phyloP scores from a whole-genome alignment of 495 filamentous ascomycete genomes.

The Haplographium delicatum region DNA sequence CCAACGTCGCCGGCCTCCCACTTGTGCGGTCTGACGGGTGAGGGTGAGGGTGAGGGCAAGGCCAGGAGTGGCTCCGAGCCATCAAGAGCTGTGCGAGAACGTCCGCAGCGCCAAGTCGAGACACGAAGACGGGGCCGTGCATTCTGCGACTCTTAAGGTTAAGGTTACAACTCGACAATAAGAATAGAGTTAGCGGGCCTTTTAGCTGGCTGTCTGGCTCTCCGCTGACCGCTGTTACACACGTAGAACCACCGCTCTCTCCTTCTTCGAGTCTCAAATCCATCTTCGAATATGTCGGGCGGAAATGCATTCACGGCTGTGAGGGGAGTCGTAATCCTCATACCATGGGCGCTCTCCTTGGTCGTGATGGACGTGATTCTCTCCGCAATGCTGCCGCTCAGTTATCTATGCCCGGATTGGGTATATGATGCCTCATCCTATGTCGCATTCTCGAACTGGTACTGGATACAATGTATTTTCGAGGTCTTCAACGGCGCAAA shows the following conservation, averaged over 20 bases:
- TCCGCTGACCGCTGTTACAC: conserved; percentile 6
- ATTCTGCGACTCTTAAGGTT: not conserved
- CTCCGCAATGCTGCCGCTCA: conserved; percentile 45
- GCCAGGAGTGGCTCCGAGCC: too few relatives aligned
- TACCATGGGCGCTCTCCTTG: conserved; percentile 46
- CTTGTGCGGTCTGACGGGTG: too few relatives aligned
- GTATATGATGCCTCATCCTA: conserved; percentile 44
- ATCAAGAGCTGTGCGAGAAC: too few relatives aligned
- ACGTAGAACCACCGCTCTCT: not conserved
- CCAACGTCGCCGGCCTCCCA: too few relatives aligned
- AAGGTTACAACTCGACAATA: too few relatives aligned
- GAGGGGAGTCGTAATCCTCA: conserved; percentile 37
- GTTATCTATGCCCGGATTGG: conserved; percentile 38
- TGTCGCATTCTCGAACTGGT: conserved; percentile 46
- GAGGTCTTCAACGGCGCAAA: conserved; percentile 39
- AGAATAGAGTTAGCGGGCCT: too few relatives aligned
- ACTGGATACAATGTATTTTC: conserved; percentile 48
- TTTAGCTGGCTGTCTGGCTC: not conserved
- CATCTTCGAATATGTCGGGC: not conserved
- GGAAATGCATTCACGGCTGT: conserved; percentile 26
- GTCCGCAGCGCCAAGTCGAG: too few relatives aligned
- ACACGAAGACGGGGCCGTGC: not conserved
- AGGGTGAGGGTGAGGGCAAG: too few relatives aligned
- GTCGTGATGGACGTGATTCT: conserved; percentile 44
- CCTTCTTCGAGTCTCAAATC: not conserved